Conservation (phyloP, 2,329 filamentous ascomycete genomes). For the Beauveria sp. region DNA sequence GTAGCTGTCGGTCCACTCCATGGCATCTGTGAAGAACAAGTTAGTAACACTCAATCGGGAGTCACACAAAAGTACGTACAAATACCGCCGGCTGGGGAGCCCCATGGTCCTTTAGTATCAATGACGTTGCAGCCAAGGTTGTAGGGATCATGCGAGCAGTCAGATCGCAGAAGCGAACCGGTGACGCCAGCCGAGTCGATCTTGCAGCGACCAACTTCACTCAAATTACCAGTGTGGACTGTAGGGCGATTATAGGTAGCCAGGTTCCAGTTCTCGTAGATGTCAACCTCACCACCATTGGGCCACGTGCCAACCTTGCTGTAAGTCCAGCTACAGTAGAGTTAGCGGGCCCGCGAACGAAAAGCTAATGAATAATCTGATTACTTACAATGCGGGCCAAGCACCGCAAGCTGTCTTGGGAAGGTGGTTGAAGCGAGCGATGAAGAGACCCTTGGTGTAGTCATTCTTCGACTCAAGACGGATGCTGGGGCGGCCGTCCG, state of each 20-base stretch:
- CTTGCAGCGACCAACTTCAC: slow-evolving; percentile 26
- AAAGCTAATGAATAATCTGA: neutral
- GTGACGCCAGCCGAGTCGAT: slow-evolving; percentile 26
- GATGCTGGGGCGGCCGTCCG: slow-evolving; percentile 45
- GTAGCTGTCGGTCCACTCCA: slow-evolving; percentile 51
- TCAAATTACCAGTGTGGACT: slow-evolving; percentile 41
- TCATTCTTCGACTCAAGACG: slow-evolving; percentile 54
- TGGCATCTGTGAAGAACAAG: slow-evolving; percentile 35
- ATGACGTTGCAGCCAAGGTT: slow-evolving; percentile 34
- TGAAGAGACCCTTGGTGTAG: slow-evolving; percentile 61
- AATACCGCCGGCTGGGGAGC: slow-evolving; percentile 29
- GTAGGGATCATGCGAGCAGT: slow-evolving; percentile 16
- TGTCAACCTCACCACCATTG: slow-evolving; percentile 55
- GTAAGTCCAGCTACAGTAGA: slow-evolving; percentile 35
- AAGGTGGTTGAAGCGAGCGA: slow-evolving; percentile 63
- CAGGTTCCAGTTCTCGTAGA: slow-evolving; percentile 59
- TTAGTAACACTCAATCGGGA: no score
- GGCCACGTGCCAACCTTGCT: slow-evolving; percentile 48
- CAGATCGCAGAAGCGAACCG: neutral
- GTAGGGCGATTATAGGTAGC: slow-evolving; percentile 48
- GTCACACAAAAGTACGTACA: slow-evolving; percentile 32
- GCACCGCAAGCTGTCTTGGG: slow-evolving; percentile 57
- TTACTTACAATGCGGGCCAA: slow-evolving; percentile 61
- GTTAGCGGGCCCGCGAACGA: neutral
- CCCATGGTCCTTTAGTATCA: slow-evolving; percentile 32